Evolutionary conservation across 306 rosid species (phyloP).

Genomic region (Acacia confusa): DNA sequence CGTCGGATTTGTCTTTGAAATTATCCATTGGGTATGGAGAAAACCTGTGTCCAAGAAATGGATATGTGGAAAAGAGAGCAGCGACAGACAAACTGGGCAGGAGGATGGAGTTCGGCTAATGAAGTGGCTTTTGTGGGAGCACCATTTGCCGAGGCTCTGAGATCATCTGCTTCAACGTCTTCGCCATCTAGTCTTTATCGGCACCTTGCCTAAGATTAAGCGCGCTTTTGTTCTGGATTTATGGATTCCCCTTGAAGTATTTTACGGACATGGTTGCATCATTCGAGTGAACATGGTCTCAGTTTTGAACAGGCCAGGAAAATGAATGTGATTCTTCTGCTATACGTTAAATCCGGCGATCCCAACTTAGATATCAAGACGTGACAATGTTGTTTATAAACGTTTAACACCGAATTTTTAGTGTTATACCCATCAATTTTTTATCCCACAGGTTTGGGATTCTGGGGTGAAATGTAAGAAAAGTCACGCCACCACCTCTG

Average conservation of each 20-base stretch:
- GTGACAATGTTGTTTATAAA: neutral
- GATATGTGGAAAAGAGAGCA: conserved; percentile 41
- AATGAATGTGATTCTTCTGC: neutral
- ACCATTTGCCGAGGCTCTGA: conserved; percentile 85
- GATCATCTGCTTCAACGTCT: conserved; percentile 65
- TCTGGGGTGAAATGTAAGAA: neutral
- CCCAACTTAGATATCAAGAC: neutral
- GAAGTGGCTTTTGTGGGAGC: conserved; percentile 88
- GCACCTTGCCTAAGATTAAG: conserved; percentile 39
- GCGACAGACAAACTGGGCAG: conserved; percentile 60
- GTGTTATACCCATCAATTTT: neutral
- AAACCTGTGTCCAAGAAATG: conserved; percentile 35
- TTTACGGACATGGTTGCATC: neutral
- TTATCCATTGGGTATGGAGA: conserved; percentile 65
- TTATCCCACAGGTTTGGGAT: neutral
- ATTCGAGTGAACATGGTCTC: neutral
- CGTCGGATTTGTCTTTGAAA: conserved; percentile 74
- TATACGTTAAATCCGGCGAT: neutral
- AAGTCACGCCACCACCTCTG: neutral
- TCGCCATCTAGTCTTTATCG: conserved; percentile 66
- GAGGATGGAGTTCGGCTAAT: conserved; percentile 55
- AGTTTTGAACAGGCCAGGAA: neutral
- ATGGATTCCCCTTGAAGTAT: neutral
- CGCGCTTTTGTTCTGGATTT: neutral
- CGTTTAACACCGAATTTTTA: neutral